Evolutionary conservation across 805 yeast genomes (phyloP).

Genomic region (Maudiozyma saulgeensis): DNA sequence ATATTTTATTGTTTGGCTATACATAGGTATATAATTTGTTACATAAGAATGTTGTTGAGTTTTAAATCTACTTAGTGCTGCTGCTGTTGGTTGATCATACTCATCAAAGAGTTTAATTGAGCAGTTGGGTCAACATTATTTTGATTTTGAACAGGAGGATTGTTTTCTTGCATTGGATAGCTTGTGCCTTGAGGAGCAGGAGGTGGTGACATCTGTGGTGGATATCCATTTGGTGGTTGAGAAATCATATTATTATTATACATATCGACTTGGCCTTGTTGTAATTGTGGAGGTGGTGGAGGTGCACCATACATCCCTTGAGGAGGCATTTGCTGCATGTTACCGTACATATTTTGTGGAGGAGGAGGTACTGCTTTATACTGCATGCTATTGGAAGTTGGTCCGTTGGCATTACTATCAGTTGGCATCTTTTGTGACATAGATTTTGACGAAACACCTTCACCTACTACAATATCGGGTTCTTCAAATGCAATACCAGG

Average conservation of each 20-base stretch:
- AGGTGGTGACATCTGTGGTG: background rate
- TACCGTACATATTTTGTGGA: constrained; percentile 6
- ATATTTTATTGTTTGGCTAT: too few relatives aligned
- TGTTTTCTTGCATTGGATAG: background rate
- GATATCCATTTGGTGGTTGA: background rate
- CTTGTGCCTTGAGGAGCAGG: background rate
- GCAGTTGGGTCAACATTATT: constrained; percentile 30
- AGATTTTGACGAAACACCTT: constrained; percentile 87
- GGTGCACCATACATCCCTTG: constrained; percentile 11
- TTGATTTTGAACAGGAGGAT: constrained; percentile 13
- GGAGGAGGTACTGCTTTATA: background rate
- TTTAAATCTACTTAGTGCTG: background rate
- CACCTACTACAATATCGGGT: constrained; percentile 95
- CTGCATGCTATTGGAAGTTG: constrained; percentile 53
- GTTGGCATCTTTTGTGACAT: constrained; percentile 90
- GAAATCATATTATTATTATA: background rate
- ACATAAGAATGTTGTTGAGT: too few relatives aligned
- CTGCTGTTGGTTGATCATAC: constrained; percentile 34
- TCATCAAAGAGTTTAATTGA: constrained; percentile 35
- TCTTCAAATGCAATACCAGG: constrained; percentile 85
- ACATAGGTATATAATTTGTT: too few relatives aligned
- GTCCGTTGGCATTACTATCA: constrained; percentile 76
- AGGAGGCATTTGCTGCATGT: constrained; percentile 12
- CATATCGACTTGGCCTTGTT: constrained; percentile 6
- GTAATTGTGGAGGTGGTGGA: constrained; percentile 15